Conservation (phyloP, 148 eudicot species). For the Tetragonia tetragonoides region DNA sequence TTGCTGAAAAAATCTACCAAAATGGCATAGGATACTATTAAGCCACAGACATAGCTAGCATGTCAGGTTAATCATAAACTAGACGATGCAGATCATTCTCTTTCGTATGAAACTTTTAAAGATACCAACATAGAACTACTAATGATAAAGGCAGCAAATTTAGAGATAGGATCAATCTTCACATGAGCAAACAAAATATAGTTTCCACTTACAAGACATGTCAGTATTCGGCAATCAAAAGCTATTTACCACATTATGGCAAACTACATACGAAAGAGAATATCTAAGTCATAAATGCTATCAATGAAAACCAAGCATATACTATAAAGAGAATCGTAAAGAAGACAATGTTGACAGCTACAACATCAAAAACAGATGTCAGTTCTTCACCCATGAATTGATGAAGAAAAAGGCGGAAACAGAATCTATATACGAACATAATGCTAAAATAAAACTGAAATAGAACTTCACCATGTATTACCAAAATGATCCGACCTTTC, state of each 20-base stretch:
- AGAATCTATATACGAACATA: background rate
- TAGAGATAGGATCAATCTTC: background rate
- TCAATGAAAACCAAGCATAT: background rate
- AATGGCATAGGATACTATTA: slow-evolving; percentile 7
- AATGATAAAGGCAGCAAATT: background rate
- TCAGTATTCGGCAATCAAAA: background rate
- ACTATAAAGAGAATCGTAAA: background rate
- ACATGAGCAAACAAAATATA: background rate
- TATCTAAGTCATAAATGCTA: background rate
- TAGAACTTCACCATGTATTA: background rate
- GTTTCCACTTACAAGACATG: background rate
- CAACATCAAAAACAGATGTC: background rate
- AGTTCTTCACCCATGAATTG: too few relatives aligned
- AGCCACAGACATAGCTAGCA: slow-evolving; percentile 1
- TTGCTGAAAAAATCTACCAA: slow-evolving; percentile 35
- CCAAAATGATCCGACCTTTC: background rate
- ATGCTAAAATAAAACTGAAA: background rate
- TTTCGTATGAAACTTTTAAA: slow-evolving; percentile 6
- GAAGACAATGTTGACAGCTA: background rate
- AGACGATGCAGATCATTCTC: background rate
- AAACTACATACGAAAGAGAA: background rate
- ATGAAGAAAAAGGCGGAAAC: too few relatives aligned
- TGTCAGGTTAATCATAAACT: background rate
- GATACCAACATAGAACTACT: background rate
- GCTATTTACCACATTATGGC: background rate